phyloP scores from a whole-genome alignment of 352 stramenopile species.

The Phytophthora fragariae region DNA sequence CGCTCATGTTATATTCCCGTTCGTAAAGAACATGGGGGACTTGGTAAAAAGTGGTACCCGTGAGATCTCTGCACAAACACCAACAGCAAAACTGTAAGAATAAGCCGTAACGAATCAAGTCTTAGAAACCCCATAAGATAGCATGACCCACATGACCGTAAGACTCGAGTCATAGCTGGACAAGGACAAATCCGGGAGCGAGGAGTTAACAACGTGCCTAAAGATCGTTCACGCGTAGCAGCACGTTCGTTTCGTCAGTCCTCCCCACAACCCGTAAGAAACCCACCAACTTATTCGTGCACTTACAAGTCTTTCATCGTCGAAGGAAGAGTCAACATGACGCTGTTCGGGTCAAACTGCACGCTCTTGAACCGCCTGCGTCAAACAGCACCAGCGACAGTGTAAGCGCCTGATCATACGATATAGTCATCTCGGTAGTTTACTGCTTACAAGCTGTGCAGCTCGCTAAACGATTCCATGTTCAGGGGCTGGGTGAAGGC shows the following conservation, averaged over 20 bases:
- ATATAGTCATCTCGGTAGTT: no score
- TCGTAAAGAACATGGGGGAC: conserved; percentile 47
- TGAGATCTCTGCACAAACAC: conserved; percentile 29
- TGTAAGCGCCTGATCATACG: not conserved
- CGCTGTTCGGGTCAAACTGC: not conserved
- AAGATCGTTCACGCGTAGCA: not conserved
- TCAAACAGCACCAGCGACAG: not conserved
- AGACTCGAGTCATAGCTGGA: not conserved
- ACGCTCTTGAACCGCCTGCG: conserved; percentile 5
- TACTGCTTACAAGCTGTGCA: conserved; percentile 6
- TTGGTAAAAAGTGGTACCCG: conserved; percentile 23
- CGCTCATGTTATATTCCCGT: conserved; percentile 21
- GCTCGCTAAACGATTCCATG: not conserved
- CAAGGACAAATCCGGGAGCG: conserved; percentile 1
- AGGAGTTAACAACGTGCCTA: conserved; percentile 4
- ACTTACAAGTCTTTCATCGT: not conserved
- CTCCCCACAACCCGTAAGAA: no score
- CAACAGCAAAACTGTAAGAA: not conserved
- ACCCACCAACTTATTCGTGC: not conserved
- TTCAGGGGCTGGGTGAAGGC: not conserved
- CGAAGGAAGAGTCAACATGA: not conserved
- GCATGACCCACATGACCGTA: conserved; percentile 5
- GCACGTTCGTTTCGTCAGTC: no score
- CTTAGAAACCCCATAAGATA: no score
- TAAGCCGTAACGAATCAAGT: no score